Percentiles rank a stretch among this genome's conserved stretches.
Evolutionary conservation across 1,284 basidiomycete genomes (phyloP).

Genomic region (Cutaneotrichosporon mucoides): DNA sequence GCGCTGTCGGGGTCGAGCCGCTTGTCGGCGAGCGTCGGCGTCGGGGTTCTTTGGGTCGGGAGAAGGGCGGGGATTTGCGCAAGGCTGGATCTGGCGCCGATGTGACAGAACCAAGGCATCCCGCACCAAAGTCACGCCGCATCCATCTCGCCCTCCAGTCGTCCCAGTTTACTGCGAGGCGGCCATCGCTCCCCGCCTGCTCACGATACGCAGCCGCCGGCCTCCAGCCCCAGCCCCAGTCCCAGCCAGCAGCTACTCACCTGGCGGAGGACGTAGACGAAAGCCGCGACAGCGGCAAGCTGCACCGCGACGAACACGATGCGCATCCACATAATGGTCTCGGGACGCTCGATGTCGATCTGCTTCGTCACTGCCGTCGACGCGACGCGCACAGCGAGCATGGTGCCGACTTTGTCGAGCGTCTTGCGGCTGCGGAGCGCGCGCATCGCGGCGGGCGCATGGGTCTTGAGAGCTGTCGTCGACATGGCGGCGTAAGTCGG

Average conservation of each 20-base stretch:
- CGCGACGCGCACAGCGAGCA: conserved; percentile 3
- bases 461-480: neutral
- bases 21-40: too few relatives aligned
- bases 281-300: neutral
- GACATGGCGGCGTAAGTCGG: too few relatives aligned
- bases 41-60: too few relatives aligned
- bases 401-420: conserved; percentile 5
- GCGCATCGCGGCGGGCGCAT: neutral
- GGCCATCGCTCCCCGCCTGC: too few relatives aligned
- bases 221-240: too few relatives aligned
- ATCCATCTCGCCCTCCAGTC: too few relatives aligned
- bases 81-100: too few relatives aligned
- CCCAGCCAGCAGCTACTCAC: neutral
- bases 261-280: neutral
- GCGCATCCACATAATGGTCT: neutral
- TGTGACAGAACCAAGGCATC: too few relatives aligned
- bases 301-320: neutral
- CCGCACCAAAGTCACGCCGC: too few relatives aligned
- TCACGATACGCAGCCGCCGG: too few relatives aligned
- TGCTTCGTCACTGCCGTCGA: neutral
- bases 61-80: too few relatives aligned
- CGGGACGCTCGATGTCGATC: neutral
- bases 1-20: neutral
- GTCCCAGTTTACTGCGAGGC: too few relatives aligned
- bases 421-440: neutral